Evolutionary conservation across 306 rosid genomes (phyloP).

Genomic region (Vigna unguiculata): DNA sequence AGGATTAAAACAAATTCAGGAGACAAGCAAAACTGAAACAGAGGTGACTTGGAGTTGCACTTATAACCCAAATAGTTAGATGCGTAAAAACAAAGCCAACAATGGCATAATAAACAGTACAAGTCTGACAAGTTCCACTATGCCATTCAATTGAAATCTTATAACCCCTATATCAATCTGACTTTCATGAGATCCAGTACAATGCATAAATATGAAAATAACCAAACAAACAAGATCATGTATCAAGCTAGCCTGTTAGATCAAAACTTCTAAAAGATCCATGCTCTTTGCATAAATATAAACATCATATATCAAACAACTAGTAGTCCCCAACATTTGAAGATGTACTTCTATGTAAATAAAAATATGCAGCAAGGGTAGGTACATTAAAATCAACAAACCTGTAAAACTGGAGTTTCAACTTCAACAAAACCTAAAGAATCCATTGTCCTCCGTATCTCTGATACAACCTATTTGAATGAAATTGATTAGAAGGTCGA

Average conservation of each 20-base stretch:
- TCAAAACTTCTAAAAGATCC: conserved; percentile 7
- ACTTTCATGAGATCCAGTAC: conserved; percentile 21
- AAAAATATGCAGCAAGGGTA: neutral
- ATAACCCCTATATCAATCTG: conserved; percentile 23
- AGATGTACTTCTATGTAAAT: neutral
- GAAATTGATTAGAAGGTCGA: conserved; percentile 27
- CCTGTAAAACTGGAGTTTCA: conserved; percentile 99
- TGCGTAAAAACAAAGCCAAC: neutral
- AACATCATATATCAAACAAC: conserved; percentile 29
- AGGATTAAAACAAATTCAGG: conserved; percentile 19
- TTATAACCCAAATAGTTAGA: conserved; percentile 13
- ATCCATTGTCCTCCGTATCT: conserved; percentile 89
- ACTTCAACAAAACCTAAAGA: conserved; percentile 88
- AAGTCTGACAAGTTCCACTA: neutral
- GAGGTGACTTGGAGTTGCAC: conserved; percentile 1
- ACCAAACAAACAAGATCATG: conserved; percentile 16
- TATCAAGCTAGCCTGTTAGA: conserved; percentile 16
- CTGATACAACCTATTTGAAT: conserved; percentile 75
- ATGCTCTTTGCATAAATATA: conserved; percentile 20
- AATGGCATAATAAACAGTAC: neutral
- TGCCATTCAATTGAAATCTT: conserved; percentile 25
- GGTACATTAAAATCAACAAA: conserved; percentile 48
- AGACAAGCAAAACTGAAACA: conserved; percentile 6
- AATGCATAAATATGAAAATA: conserved; percentile 27
- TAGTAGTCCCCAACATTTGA: conserved; percentile 36